Conservation (phyloP, 1,284 basidiomycete species). For the Ustilago bromivora region DNA sequence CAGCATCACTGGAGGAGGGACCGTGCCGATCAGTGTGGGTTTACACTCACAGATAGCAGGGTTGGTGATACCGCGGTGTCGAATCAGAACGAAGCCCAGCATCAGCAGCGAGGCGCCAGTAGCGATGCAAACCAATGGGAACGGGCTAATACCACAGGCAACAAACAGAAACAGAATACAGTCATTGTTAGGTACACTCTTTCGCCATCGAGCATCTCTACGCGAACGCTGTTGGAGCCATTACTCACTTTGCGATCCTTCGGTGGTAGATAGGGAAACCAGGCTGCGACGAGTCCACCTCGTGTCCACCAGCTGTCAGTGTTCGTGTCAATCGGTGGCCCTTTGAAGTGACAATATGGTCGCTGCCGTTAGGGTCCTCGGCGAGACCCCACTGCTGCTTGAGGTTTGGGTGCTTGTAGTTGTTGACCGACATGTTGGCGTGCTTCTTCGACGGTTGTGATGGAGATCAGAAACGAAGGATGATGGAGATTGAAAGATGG, state of each 20-base stretch:
- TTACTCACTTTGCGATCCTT: constrained; percentile 51
- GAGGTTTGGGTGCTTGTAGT: constrained; percentile 48
- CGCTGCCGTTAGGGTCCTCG: constrained; percentile 48
- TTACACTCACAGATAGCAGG: constrained; percentile 35
- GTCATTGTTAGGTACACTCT: background rate
- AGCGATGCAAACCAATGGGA: constrained; percentile 48
- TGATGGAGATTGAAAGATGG: constrained; percentile 6
- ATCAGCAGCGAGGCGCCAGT: constrained; percentile 51
- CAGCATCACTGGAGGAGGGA: background rate
- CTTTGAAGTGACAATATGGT: constrained; percentile 40
- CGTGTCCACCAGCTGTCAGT: constrained; percentile 42
- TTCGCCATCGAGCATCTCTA: background rate
- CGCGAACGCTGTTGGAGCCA: no score
- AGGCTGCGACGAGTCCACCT: constrained; percentile 45
- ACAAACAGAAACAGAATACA: background rate
- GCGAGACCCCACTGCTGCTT: constrained; percentile 50
- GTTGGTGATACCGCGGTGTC: constrained; percentile 32
- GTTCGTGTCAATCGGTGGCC: constrained; percentile 41
- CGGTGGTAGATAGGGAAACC: constrained; percentile 58
- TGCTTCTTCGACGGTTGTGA: constrained; percentile 2
- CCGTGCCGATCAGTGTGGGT: background rate
- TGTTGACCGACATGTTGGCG: constrained; percentile 31
- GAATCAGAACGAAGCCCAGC: constrained; percentile 36
- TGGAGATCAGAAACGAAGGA: background rate
- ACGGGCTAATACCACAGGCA: constrained; percentile 26